Conservation (phyloP, 805 yeast species). For the Zygotorulaspora danielsina region DNA sequence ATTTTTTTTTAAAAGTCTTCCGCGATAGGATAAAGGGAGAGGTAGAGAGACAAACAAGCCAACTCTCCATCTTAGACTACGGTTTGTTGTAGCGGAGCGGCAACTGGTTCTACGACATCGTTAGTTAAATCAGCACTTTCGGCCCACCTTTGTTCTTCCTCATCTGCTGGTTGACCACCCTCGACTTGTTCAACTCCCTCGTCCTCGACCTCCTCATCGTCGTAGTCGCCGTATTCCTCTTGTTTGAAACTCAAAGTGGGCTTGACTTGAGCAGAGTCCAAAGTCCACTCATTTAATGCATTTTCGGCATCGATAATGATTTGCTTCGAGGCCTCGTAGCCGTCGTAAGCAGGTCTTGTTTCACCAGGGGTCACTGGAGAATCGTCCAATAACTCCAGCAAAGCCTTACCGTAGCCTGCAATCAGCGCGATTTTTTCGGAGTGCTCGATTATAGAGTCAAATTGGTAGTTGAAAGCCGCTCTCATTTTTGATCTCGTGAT, state of each 20-base stretch:
- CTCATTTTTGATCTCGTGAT: slow-evolving; percentile 83
- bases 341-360: slow-evolving; percentile 84
- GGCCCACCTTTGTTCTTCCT: slow-evolving; percentile 13
- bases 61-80: not conserved
- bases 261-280: slow-evolving; percentile 75
- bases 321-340: slow-evolving; percentile 84
- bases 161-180: slow-evolving; percentile 16
- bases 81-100: not conserved
- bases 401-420: slow-evolving; percentile 87
- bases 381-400: slow-evolving; percentile 77
- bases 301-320: slow-evolving; percentile 81
- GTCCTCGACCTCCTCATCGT: slow-evolving; percentile 43
- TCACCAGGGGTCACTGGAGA: slow-evolving; percentile 89
- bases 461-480: slow-evolving; percentile 78
- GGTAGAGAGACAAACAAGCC: not conserved
- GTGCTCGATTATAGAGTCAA: slow-evolving; percentile 79
- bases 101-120: not conserved
- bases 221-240: slow-evolving; percentile 53
- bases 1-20: not conserved
- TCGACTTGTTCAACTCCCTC: slow-evolving; percentile 19
- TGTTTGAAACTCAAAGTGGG: slow-evolving; percentile 70
- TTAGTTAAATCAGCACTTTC: slow-evolving; percentile 5
- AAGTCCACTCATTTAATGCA: slow-evolving; percentile 79
- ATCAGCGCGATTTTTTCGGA: slow-evolving; percentile 81
- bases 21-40: no score